These are phyloP conservation scores for Neonectria ditissima DNA, from an alignment of 2,329 filamentous ascomycete genomes.

Conservation along the genomic window DNA sequence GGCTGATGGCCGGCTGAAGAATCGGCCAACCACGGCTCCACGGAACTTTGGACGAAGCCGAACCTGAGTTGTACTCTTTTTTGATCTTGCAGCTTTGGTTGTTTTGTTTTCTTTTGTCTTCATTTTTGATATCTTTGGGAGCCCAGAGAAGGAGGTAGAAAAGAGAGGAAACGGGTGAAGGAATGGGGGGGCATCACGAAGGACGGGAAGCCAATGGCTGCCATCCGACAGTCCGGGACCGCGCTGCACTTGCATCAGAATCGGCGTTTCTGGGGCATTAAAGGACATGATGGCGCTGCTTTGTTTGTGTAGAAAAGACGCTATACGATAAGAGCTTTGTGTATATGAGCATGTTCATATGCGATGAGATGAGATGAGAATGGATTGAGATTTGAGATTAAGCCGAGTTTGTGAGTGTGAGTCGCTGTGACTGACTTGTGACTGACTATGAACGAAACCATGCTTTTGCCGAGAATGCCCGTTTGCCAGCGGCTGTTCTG, in stretches of 20 bases:
- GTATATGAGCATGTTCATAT: not conserved
- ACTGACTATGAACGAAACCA: too few relatives aligned
- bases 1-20: conserved; percentile 33
- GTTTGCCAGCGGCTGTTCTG: not conserved
- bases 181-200: conserved; percentile 15
- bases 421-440: too few relatives aligned
- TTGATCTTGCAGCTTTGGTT: conserved; percentile 11
- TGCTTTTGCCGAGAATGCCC: not conserved
- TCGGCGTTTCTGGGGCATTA: conserved; percentile 46
- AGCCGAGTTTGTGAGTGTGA: not conserved
- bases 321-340: conserved; percentile 19
- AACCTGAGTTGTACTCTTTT: not conserved
- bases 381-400: not conserved
- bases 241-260: conserved; percentile 46
- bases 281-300: conserved; percentile 46
- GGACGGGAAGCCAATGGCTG: conserved; percentile 20
- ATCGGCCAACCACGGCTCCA: conserved; percentile 22
- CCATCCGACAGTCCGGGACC: conserved; percentile 12
- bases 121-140: conserved; percentile 10
- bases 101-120: not conserved
- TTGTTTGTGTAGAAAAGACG: conserved; percentile 33
- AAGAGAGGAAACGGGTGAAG: conserved; percentile 16
- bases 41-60: conserved; percentile 10
- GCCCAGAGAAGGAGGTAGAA: conserved; percentile 10
- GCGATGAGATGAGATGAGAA: not conserved